Evolutionary conservation across 2,329 filamentous ascomycete genomes (phyloP).

Genomic region (Alternaria postmessia): DNA sequence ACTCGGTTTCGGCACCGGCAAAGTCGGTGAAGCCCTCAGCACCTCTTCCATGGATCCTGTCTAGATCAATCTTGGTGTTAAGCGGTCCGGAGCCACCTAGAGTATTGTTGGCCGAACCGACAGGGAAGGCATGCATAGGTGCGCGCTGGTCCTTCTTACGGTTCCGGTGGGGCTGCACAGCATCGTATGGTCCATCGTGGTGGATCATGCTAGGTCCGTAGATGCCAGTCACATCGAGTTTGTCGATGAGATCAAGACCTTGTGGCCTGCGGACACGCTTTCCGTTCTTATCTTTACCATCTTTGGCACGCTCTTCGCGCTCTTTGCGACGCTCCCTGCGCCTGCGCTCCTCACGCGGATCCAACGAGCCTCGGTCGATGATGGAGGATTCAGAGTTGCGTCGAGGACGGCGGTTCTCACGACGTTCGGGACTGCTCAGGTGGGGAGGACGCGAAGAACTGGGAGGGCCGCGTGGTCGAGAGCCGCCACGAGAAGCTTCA

Average conservation of each 20-base stretch:
- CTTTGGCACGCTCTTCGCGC: constrained; percentile 56
- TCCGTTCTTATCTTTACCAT: constrained; percentile 33
- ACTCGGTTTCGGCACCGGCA: constrained; percentile 51
- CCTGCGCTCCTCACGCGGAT: constrained; percentile 67
- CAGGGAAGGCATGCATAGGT: constrained; percentile 96
- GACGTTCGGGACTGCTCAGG: constrained; percentile 49
- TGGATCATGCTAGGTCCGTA: constrained; percentile 95
- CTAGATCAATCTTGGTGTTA: constrained; percentile 81
- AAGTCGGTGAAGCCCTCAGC: constrained; percentile 91
- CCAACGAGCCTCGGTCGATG: constrained; percentile 68
- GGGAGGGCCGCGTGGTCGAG: constrained; percentile 49
- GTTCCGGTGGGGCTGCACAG: constrained; percentile 93
- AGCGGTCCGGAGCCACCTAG: constrained; percentile 87
- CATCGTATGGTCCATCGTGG: constrained; percentile 96
- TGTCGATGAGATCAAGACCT: constrained; percentile 88
- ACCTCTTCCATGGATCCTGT: constrained; percentile 83
- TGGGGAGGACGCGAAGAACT: constrained; percentile 49
- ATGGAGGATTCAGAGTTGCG: constrained; percentile 84
- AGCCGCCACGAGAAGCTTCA: constrained; percentile 48
- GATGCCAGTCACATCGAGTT: constrained; percentile 94
- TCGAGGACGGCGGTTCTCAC: constrained; percentile 64
- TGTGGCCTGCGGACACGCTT: constrained; percentile 52
- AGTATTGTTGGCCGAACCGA: constrained; percentile 90
- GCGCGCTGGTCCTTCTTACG: constrained; percentile 81
- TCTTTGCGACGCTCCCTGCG: constrained; percentile 59